Evolutionary conservation across 1,284 basidiomycete genomes (phyloP), one percentile per base, ranked within the genome.

Genomic region (Malassezia japonica): DNA sequence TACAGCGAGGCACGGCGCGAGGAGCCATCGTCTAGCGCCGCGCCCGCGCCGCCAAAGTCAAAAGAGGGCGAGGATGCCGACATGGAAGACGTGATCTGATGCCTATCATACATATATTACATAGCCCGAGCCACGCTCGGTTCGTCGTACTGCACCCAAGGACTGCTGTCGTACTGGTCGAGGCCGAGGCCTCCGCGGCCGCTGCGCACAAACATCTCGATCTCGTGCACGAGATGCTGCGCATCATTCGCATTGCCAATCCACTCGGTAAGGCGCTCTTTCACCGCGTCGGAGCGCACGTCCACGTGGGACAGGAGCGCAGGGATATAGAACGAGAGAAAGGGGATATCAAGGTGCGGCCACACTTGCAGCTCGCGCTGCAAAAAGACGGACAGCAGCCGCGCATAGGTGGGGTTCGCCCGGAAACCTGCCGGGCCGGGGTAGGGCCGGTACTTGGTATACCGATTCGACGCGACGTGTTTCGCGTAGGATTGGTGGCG

Each of bases 281-380:
- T 10, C 25, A 54, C 31, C 8, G 31, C 33, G 23, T 54, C 51
- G 3, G 51, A 54, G 16, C 39, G 34, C 1, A 54, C 25, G 23
- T 54, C 51, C 15, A 39, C 32, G 18, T 54, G 42, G 3, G 51
- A 54, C 10, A 54, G 29, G 34, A 54, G 21, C 3, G 51, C 51
- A 24, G 51, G 51, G 4, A 54, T 54, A 48, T 54, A 54, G 38
- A 29, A 44, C 9, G 40, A 43, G 15, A 54, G 42, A 23, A 54
- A 54, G 2, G 39, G 18, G 5, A 44, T 38, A 16, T 54, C 51
- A 4, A 54, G 24, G 29, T 54, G 45, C 9, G 51, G 46, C 51
- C 51, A 54, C 23, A 54, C 51, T 15, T 54, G 51, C 15, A 54
- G 35, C 20, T 54, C 51, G 13, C 51, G 51, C 16, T 48, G 40